phyloP scores from a whole-genome alignment of 768 basidiomycete species.

The Filobasidium wieringae region DNA sequence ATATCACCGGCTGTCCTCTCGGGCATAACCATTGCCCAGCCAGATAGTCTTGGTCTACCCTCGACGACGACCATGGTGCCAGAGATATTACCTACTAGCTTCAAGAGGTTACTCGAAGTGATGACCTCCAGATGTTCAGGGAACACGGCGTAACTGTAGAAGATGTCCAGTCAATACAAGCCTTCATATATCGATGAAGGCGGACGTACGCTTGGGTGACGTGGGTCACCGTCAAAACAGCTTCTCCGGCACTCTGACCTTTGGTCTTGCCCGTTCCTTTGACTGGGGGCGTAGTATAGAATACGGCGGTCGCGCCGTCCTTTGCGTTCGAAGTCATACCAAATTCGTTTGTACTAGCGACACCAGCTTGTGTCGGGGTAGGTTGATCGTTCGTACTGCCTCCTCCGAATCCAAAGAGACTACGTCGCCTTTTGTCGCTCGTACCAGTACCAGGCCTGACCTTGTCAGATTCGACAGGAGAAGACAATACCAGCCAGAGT shows the following conservation, averaged over 20 bases:
- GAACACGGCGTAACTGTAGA: slow-evolving; percentile 60
- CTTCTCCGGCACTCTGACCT: slow-evolving; percentile 22
- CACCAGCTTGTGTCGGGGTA: not conserved
- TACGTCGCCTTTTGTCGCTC: slow-evolving; percentile 53
- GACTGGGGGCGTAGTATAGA: slow-evolving; percentile 31
- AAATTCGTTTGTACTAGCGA: slow-evolving; percentile 9
- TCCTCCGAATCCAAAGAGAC: slow-evolving; percentile 32
- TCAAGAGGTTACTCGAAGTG: slow-evolving; percentile 75
- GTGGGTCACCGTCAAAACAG: slow-evolving; percentile 56
- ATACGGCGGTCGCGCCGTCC: slow-evolving; percentile 8
- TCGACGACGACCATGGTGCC: slow-evolving; percentile 62
- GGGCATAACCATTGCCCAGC: slow-evolving; percentile 84
- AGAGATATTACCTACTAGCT: slow-evolving; percentile 73
- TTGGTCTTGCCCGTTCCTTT: slow-evolving; percentile 57
- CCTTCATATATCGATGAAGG: not conserved
- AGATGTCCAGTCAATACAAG: not conserved
- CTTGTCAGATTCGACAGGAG: not conserved
- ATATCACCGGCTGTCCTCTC: slow-evolving; percentile 42
- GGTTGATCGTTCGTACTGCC: slow-evolving; percentile 19
- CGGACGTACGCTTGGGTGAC: slow-evolving; percentile 61
- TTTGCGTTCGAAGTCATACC: not conserved
- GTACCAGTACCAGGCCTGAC: slow-evolving; percentile 10
- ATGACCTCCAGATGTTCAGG: slow-evolving; percentile 91
- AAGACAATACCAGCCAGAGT: slow-evolving; percentile 62
- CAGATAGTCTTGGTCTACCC: slow-evolving; percentile 49